phyloP scores from a whole-genome alignment of 2,329 filamentous ascomycete species.

The Phyllosticta ampelicida region DNA sequence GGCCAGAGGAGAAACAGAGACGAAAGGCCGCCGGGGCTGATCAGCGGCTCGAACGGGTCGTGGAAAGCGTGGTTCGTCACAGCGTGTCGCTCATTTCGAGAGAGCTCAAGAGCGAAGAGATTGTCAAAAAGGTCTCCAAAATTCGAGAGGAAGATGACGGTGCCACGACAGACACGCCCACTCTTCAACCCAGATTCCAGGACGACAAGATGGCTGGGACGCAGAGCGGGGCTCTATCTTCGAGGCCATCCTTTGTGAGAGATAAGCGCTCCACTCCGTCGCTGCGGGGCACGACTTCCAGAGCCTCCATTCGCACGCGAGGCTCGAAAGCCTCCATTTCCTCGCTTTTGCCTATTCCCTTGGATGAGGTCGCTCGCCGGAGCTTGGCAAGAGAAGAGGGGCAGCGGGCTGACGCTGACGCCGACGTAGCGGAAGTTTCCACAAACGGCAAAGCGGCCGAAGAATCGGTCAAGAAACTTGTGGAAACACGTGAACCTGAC shows the following conservation, averaged over 20 bases:
- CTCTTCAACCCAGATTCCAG: background rate
- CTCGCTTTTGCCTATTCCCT: constrained; percentile 2
- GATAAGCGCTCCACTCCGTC: background rate
- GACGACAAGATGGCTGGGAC: background rate
- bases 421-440: background rate
- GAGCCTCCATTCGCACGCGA: constrained; percentile 2
- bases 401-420: background rate
- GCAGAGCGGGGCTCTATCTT: background rate
- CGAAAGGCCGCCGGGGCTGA: constrained; percentile 2
- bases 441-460: background rate
- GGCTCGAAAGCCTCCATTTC: constrained; percentile 1
- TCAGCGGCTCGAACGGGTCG: constrained; percentile 3
- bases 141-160: background rate
- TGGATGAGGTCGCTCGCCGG: constrained; percentile 8
- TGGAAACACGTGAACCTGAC: background rate
- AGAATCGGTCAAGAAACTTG: background rate
- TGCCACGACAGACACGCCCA: background rate
- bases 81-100: constrained; percentile 1
- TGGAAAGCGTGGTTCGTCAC: constrained; percentile 7
- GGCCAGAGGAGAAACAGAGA: constrained; percentile 5
- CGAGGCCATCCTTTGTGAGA: constrained; percentile 1
- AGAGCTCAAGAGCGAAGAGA: background rate
- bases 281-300: background rate
- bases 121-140: background rate
- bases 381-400: constrained; percentile 3